These are phyloP conservation scores for Uronychia binucleata DNA, from an alignment of 73 alveolate species.

Conservation along the genomic window DNA sequence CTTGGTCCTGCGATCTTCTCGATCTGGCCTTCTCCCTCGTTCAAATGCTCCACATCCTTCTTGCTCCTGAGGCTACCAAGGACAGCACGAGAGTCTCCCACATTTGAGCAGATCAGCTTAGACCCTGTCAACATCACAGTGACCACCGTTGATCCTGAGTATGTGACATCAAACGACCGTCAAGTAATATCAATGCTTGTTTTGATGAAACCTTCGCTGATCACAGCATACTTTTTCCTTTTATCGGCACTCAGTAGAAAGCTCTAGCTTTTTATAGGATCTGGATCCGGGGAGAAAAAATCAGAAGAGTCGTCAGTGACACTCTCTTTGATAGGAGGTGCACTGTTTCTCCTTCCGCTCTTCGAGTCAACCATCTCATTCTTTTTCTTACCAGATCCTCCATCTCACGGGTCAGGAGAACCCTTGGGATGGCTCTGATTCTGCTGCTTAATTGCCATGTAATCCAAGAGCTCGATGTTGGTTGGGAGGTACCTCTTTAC, in stretches of 20 bases:
- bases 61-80: conserved; percentile 44
- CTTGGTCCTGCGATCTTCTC: conserved; percentile 39
- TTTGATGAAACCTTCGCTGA: conserved; percentile 33
- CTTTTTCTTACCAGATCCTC: too few relatives aligned
- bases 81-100: conserved; percentile 77
- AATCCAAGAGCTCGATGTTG: conserved; percentile 33
- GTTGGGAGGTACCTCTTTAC: conserved; percentile 76
- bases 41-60: conserved; percentile 11
- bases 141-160: conserved; percentile 75
- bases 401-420: too few relatives aligned
- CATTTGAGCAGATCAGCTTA: conserved; percentile 69
- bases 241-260: conserved; percentile 11
- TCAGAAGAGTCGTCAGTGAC: not conserved
- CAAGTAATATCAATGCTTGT: conserved; percentile 17
- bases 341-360: not conserved
- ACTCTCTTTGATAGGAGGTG: not conserved
- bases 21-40: not conserved
- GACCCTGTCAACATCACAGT: conserved; percentile 69
- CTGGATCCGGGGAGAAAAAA: conserved; percentile 8
- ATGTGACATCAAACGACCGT: conserved; percentile 56
- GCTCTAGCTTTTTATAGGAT: not conserved
- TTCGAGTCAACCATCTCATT: too few relatives aligned
- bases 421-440: not conserved
- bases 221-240: conserved; percentile 36
- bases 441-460: conserved; percentile 23